Percentiles rank a stretch among this genome's conserved stretches.
These are phyloP conservation scores for Paraconiothyrium sp. DNA, from an alignment of 2,329 filamentous ascomycete species.

Conservation along the genomic window DNA sequence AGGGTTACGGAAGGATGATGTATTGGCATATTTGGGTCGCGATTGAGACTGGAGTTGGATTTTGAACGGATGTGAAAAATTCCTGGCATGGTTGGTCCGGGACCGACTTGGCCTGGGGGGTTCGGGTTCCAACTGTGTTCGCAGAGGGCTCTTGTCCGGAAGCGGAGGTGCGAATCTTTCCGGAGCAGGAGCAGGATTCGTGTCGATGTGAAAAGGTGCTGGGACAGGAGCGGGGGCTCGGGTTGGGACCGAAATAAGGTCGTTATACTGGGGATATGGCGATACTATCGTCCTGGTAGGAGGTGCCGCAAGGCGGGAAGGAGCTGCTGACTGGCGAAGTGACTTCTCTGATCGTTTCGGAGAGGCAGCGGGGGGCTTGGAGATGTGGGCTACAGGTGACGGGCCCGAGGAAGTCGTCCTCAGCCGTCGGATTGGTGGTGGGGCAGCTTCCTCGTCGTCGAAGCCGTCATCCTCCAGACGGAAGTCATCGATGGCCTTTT, in stretches of 20 bases:
- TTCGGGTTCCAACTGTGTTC: conserved; percentile 27
- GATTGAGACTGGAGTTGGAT: conserved; percentile 5
- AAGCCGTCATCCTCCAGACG: conserved; percentile 22
- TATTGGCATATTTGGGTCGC: conserved; percentile 19
- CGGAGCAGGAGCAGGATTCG: conserved; percentile 1
- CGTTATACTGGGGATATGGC: conserved; percentile 1
- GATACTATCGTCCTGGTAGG: not conserved
- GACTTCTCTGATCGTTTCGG: not conserved
- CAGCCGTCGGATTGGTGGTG: conserved; percentile 16
- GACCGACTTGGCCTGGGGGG: conserved; percentile 13
- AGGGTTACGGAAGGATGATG: conserved; percentile 29
- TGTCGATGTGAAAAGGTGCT: not conserved
- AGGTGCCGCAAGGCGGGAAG: not conserved
- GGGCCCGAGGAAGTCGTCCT: conserved; percentile 5
- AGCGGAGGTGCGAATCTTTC: conserved; percentile 12
- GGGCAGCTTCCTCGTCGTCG: conserved; percentile 29
- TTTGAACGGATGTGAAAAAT: conserved; percentile 32
- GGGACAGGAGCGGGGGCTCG: not conserved
- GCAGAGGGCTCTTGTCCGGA: conserved; percentile 31
- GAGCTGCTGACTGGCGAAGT: not conserved
- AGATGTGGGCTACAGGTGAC: not conserved
- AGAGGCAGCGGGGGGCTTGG: conserved; percentile 6
- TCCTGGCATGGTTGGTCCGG: conserved; percentile 17
- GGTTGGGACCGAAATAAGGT: not conserved
- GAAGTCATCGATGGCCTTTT: conserved; percentile 24